Base-by-base conservation (phyloP, 208 protist genomes). In the Balamuthia mandrillaris region DNA sequence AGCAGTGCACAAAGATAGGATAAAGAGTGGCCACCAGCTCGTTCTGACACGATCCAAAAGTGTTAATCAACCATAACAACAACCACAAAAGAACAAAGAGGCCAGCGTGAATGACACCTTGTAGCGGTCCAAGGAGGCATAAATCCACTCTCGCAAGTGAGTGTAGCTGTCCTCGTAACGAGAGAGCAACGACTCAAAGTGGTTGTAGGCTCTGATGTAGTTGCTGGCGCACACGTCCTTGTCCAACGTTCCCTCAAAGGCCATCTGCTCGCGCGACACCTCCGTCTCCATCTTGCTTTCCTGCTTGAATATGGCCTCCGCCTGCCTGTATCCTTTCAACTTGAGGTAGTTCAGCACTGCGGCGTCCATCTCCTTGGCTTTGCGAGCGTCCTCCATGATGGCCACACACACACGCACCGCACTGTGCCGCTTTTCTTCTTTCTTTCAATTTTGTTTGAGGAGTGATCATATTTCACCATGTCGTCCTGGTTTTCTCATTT, bases 1-100 rank as follows among this genome's bases (percentile, higher is more conserved):
- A 95, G 41, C 79, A 89, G 58, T 94, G 91, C 56, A 92, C 91
- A 74, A 94, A 94, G 9, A 94, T 37, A 1, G 92, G 92, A 42
- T 92, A 94, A 0, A 93, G 42, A 3, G 93, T 58, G 1, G 52
- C 81, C 3, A 78, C 18, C 21, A 94, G 84, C 81, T 94, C 90
- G n/a, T 81, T 49, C 81, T 91, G 49, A 21, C 14, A n/a, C n/a
- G n/a, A n/a, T n/a, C n/a, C n/a, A n/a, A n/a, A n/a, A n/a, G n/a
- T n/a, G n/a, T n/a, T n/a, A n/a, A n/a, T n/a, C n/a, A n/a, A n/a
- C n/a, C n/a, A n/a, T n/a, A n/a, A n/a, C 37, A 6, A 37, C 4
- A 33, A 60, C n/a, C 14, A 52, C 65, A 29, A 51, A 54, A 0
- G 0, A 35, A 42, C 6, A 1, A n/a, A 78, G 41, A 41, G n/a